A percentile compares a stretch with the other conserved stretches of the same genome.
These are phyloP conservation scores for Persicaria tinctoria DNA, from an alignment of 148 eudicot species.

Conservation along the genomic window DNA sequence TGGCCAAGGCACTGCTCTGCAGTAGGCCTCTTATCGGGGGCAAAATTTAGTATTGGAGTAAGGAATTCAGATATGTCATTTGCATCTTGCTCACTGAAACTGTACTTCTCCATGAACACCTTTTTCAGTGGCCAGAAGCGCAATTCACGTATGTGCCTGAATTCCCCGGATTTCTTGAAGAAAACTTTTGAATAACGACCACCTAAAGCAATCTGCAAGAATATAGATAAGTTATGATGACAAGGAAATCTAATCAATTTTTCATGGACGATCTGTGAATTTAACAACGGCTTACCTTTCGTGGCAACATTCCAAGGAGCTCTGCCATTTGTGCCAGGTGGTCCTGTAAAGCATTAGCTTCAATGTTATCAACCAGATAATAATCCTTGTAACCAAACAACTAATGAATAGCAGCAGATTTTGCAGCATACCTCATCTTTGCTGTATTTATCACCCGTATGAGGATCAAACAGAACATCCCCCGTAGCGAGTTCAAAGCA, in stretches of 20 bases:
- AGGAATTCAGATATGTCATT: slow-evolving; percentile 40
- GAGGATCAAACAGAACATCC: slow-evolving; percentile 95
- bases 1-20: slow-evolving; percentile 50
- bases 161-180: slow-evolving; percentile 57
- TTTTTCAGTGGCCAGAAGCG: slow-evolving; percentile 58
- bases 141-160: slow-evolving; percentile 50
- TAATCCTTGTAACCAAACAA: not conserved
- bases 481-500: slow-evolving; percentile 97
- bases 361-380: not conserved
- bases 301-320: slow-evolving; percentile 58
- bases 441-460: slow-evolving; percentile 71
- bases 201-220: slow-evolving; percentile 43
- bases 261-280: not conserved
- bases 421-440: slow-evolving; percentile 72
- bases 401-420: not conserved
- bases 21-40: slow-evolving; percentile 49
- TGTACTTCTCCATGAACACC: slow-evolving; percentile 55
- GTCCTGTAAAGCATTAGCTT: slow-evolving; percentile 27
- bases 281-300: slow-evolving; percentile 30
- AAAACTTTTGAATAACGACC: slow-evolving; percentile 55
- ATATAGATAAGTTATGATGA: not conserved
- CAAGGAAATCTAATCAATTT: not conserved
- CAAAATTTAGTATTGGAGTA: slow-evolving; percentile 45
- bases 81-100: slow-evolving; percentile 50
- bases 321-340: slow-evolving; percentile 65